phyloP scores from a whole-genome alignment of 169 alveolate genomes.

The Besnoitia besnoiti region DNA sequence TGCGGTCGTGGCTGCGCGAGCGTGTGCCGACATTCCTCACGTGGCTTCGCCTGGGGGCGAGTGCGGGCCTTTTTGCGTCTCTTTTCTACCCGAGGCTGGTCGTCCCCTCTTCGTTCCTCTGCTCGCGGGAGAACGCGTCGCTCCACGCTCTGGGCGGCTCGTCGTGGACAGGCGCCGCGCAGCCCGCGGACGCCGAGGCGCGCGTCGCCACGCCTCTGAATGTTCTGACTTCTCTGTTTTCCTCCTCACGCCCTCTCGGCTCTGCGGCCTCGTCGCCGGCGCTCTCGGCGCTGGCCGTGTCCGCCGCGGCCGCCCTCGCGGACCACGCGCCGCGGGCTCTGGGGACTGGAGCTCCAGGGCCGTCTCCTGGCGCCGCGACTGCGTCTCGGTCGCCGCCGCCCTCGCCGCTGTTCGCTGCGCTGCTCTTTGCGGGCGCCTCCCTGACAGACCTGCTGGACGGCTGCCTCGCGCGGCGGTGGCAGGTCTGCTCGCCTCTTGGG shows the following conservation, averaged over 20 bases:
- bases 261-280: too few species aligned
- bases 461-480: constrained; percentile 59
- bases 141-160: background rate
- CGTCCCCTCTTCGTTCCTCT: background rate
- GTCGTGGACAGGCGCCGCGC: background rate
- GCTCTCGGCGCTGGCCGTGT: too few species aligned
- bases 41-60: background rate
- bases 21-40: background rate
- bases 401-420: background rate
- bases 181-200: too few species aligned
- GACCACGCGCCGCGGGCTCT: too few species aligned
- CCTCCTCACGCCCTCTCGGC: too few species aligned
- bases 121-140: too few species aligned
- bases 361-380: background rate
- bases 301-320: too few species aligned
- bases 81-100: background rate
- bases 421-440: constrained; percentile 43
- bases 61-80: background rate
- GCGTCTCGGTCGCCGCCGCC: too few species aligned
- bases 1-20: background rate
- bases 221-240: too few species aligned
- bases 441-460: constrained; percentile 64
- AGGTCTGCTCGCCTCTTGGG: constrained; percentile 57
- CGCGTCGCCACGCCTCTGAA: too few species aligned
- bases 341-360: too few species aligned